Percentiles rank a stretch among this genome's conserved stretches.
These are phyloP conservation scores for Claviceps humidiphila DNA, from an alignment of 2,329 filamentous ascomycete genomes.

Conservation along the genomic window DNA sequence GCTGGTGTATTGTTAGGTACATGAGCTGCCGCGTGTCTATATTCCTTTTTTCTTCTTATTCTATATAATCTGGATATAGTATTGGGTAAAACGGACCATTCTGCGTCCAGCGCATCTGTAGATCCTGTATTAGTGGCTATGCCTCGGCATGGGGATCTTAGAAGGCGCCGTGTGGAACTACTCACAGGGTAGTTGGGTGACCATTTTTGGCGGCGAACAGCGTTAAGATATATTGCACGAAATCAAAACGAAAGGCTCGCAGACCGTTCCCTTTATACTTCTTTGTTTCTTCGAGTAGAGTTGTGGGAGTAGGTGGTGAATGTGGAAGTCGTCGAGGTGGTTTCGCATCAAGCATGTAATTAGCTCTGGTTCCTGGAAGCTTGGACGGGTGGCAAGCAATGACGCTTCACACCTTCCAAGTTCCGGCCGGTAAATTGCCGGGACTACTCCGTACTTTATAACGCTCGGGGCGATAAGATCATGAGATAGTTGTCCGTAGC, in stretches of 20 bases:
- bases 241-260: too few species aligned
- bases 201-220: conserved; percentile 22
- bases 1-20: conserved; percentile 29
- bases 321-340: neutral
- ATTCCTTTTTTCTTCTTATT: neutral
- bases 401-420: neutral
- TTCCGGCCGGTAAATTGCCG: conserved; percentile 1
- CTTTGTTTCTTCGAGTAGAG: neutral
- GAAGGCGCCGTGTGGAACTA: conserved; percentile 1
- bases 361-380: too few species aligned
- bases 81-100: conserved; percentile 51
- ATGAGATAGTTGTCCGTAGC: conserved; percentile 9
- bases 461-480: conserved; percentile 1
- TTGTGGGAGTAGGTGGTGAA: neutral
- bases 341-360: too few species aligned
- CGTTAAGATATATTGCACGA: neutral
- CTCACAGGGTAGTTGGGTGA: conserved; percentile 36
- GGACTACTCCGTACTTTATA: neutral
- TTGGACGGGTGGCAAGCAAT: conserved; percentile 3
- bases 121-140: neutral
- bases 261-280: neutral
- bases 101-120: conserved; percentile 92
- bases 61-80: neutral
- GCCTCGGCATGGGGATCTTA: neutral
- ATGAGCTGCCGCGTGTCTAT: neutral